Evolutionary conservation across 352 stramenopile genomes (phyloP).

Genomic region (Phytopythium mirpurense): DNA sequence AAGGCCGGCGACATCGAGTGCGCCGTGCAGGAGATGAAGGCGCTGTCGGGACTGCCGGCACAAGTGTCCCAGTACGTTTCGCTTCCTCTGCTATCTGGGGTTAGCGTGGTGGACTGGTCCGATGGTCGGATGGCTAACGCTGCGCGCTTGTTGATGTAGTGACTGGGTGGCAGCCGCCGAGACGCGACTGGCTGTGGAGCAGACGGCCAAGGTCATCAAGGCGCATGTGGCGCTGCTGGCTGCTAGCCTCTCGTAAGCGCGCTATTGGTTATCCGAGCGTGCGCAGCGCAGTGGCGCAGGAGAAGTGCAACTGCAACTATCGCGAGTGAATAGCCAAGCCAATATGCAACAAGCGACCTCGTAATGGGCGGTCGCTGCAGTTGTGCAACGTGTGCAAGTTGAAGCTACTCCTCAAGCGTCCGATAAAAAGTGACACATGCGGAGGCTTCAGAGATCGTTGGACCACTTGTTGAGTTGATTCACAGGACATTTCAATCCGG

Average conservation of each 20-base stretch:
- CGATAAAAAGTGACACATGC: too few relatives aligned
- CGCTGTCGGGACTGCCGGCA: constrained; percentile 52
- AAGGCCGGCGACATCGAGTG: constrained; percentile 76
- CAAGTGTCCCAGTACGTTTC: constrained; percentile 48
- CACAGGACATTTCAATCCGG: too few relatives aligned
- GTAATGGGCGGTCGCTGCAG: too few relatives aligned
- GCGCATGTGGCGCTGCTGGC: constrained; percentile 73
- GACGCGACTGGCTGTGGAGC: constrained; percentile 69
- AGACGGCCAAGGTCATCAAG: constrained; percentile 82
- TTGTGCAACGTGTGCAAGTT: too few relatives aligned
- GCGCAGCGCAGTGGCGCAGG: not conserved
- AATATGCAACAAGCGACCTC: not conserved
- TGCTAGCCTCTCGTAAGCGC: constrained; percentile 68
- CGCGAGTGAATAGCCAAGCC: constrained; percentile 1
- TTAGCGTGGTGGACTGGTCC: too few relatives aligned
- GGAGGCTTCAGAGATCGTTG: too few relatives aligned
- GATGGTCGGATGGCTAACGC: not conserved
- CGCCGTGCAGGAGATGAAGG: constrained; percentile 65
- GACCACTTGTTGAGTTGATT: too few relatives aligned
- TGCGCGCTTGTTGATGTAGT: constrained; percentile 5
- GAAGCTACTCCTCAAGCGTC: too few relatives aligned
- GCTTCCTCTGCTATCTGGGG: not conserved
- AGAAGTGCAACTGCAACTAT: too few relatives aligned
- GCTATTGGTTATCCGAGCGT: not conserved
- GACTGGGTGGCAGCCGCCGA: constrained; percentile 77